Percentiles rank a stretch among this genome's conserved stretches.
phyloP scores from a whole-genome alignment of 1,284 basidiomycete genomes.

The Ganoderma lingzhi region DNA sequence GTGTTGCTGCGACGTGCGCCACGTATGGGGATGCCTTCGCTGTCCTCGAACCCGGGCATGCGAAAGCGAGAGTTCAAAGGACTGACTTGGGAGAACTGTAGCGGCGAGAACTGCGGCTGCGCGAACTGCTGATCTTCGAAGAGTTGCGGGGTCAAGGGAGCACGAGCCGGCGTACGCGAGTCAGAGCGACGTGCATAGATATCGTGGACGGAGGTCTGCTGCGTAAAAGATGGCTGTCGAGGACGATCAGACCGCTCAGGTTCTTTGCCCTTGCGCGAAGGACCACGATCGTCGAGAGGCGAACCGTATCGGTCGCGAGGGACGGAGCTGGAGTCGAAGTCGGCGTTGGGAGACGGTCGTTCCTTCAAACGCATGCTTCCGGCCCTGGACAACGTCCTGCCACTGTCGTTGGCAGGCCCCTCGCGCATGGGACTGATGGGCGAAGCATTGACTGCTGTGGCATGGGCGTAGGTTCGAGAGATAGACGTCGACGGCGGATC shows the following conservation, averaged over 20 bases:
- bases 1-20: slow-evolving; percentile 25
- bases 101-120: slow-evolving; percentile 8
- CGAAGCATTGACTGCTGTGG: slow-evolving; percentile 30
- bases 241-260: slow-evolving; percentile 26
- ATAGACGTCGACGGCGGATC: slow-evolving; percentile 22
- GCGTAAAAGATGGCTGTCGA: slow-evolving; percentile 21
- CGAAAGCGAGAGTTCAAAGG: slow-evolving; percentile 20
- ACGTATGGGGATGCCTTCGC: slow-evolving; percentile 31
- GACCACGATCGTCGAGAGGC: slow-evolving; percentile 25
- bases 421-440: slow-evolving; percentile 31
- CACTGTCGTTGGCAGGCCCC: slow-evolving; percentile 18
- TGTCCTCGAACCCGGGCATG: slow-evolving; percentile 16
- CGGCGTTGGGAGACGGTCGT: slow-evolving; percentile 23
- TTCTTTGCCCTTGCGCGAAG: slow-evolving; percentile 28
- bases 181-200: slow-evolving; percentile 30
- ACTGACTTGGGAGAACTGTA: slow-evolving; percentile 22
- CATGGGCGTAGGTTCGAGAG: slow-evolving; percentile 37
- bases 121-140: slow-evolving; percentile 28
- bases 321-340: slow-evolving; percentile 23
- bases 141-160: slow-evolving; percentile 15
- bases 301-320: slow-evolving; percentile 26
- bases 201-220: slow-evolving; percentile 25
- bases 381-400: slow-evolving; percentile 27
- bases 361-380: slow-evolving; percentile 31
- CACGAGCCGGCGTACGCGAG: slow-evolving; percentile 22